A percentile compares a stretch with the other conserved stretches of the same genome.
Conservation (phyloP, 192 early-diverging fungal species). For the Diversispora eburnea region DNA sequence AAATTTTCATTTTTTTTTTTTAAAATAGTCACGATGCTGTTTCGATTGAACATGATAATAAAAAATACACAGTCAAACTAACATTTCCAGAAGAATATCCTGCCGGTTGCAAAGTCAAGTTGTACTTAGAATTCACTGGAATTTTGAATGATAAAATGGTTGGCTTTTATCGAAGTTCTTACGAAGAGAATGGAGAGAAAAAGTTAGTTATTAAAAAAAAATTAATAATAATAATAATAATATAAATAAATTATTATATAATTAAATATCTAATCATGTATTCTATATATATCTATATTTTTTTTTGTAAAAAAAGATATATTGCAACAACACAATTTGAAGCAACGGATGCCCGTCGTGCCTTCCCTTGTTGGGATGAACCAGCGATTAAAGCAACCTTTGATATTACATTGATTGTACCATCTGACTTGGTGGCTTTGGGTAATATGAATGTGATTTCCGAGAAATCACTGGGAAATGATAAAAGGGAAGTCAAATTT, state of each 20-base stretch:
- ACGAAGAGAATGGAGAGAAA: slow-evolving; percentile 35
- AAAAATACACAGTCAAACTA: slow-evolving; percentile 50
- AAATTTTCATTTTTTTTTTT: neutral
- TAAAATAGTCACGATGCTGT: slow-evolving; percentile 37
- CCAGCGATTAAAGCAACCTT: slow-evolving; percentile 94
- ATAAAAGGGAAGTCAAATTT: slow-evolving; percentile 80
- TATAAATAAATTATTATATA: too few species aligned
- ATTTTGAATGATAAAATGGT: slow-evolving; percentile 83
- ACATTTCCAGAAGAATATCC: slow-evolving; percentile 57
- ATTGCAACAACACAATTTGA: slow-evolving; percentile 96
- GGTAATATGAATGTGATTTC: slow-evolving; percentile 88
- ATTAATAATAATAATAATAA: too few species aligned
- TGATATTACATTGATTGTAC: slow-evolving; percentile 81
- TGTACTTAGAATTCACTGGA: slow-evolving; percentile 62
- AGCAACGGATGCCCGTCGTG: slow-evolving; percentile 83
- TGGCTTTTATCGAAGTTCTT: slow-evolving; percentile 90
- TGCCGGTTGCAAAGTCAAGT: slow-evolving; percentile 45
- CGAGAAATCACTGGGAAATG: slow-evolving; percentile 55
- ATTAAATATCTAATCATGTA: neutral
- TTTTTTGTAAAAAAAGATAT: slow-evolving; percentile 42
- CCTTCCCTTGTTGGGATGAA: slow-evolving; percentile 98
- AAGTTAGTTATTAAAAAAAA: neutral
- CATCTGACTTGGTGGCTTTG: slow-evolving; percentile 70
- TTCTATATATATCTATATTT: neutral
- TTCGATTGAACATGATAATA: slow-evolving; percentile 43